These are phyloP conservation scores for Penicillium waksmanii DNA, from an alignment of 495 filamentous ascomycete genomes.

Conservation along the genomic window DNA sequence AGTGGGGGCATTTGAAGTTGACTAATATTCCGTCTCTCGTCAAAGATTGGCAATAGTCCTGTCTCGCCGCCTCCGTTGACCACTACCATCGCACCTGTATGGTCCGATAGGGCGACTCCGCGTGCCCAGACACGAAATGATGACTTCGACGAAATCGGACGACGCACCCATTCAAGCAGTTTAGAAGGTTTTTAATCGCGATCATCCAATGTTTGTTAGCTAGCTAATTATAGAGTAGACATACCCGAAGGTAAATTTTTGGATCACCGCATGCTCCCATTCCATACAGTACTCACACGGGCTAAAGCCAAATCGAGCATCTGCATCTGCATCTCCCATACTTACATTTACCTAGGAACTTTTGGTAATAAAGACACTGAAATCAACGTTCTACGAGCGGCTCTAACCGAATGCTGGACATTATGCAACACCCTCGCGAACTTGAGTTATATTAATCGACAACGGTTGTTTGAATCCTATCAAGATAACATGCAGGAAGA, in stretches of 20 bases:
- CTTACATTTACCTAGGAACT: constrained; percentile 23
- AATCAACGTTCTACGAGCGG: constrained; percentile 71
- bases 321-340: background rate
- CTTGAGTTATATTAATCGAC: constrained; percentile 81
- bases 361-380: constrained; percentile 62
- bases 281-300: background rate
- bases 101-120: constrained; percentile 73
- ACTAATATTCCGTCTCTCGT: background rate
- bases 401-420: constrained; percentile 90
- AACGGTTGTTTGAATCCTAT: constrained; percentile 69
- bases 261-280: background rate
- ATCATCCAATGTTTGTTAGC: constrained; percentile 7
- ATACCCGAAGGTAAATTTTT: constrained; percentile 46
- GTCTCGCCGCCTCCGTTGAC: constrained; percentile 67
- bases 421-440: constrained; percentile 88
- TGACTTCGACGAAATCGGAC: constrained; percentile 64
- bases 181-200: constrained; percentile 65
- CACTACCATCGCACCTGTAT: constrained; percentile 68
- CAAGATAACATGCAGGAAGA: constrained; percentile 76
- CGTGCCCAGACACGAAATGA: constrained; percentile 79
- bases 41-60: constrained; percentile 41
- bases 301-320: background rate
- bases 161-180: constrained; percentile 56
- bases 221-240: constrained; percentile 35
- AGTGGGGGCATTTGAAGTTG: background rate